A percentile compares a stretch with the other conserved stretches of the same genome.
phyloP scores from a whole-genome alignment of 306 rosid species.

The Styphnolobium japonicum region DNA sequence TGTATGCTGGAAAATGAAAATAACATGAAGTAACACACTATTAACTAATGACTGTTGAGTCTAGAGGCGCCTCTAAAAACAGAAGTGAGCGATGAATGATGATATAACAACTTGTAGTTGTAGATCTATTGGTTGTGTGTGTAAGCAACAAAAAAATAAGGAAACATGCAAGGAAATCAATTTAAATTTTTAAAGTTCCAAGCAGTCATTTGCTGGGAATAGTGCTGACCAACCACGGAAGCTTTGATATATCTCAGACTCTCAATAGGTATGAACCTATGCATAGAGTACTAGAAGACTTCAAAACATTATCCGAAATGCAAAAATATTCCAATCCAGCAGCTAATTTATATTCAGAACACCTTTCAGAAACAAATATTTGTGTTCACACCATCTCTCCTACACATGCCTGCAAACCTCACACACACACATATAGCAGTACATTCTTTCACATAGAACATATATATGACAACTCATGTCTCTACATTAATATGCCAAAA shows the following conservation, averaged over 20 bases:
- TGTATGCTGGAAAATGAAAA: background rate
- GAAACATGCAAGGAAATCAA: background rate
- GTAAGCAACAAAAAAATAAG: background rate
- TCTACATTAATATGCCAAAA: no score
- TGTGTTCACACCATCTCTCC: background rate
- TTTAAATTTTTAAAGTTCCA: background rate
- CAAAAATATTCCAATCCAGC: background rate
- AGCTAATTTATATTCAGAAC: background rate
- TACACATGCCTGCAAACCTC: background rate
- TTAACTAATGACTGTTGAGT: background rate
- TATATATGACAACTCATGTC: background rate
- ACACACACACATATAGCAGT: no score
- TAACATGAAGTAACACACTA: background rate
- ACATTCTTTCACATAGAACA: no score
- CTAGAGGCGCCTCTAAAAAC: background rate
- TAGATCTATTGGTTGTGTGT: background rate
- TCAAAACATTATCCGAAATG: background rate
- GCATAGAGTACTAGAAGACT: background rate
- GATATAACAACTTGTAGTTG: background rate
- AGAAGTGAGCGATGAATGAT: background rate
- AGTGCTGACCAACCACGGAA: background rate
- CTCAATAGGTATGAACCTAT: background rate
- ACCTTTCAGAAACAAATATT: background rate
- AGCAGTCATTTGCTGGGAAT: background rate
- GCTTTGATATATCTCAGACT: background rate